These are phyloP conservation scores for Neonectria sp. DNA, from an alignment of 2,329 filamentous ascomycete species.

Conservation along the genomic window DNA sequence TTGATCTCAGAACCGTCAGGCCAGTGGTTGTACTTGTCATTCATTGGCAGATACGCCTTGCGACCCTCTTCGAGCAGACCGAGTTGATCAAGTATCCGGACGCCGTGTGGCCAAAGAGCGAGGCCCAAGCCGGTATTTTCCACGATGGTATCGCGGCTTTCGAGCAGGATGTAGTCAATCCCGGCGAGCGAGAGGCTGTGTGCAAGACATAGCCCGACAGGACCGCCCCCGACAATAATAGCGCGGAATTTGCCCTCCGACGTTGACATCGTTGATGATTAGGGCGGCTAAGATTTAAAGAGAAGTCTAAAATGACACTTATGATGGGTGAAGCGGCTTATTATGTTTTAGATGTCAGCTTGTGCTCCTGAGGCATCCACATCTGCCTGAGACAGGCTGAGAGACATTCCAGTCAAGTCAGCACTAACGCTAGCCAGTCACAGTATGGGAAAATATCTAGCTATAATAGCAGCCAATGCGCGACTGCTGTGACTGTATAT, in stretches of 20 bases:
- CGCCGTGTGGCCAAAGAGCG: slow-evolving; percentile 44
- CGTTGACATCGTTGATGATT: not conserved
- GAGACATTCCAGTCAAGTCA: not conserved
- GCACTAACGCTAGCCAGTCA: not conserved
- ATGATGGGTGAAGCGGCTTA: not conserved
- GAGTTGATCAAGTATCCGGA: slow-evolving; percentile 52
- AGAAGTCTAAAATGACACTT: slow-evolving; percentile 1
- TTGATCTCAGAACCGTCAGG: slow-evolving; percentile 18
- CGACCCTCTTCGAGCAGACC: slow-evolving; percentile 39
- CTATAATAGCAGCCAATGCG: not conserved
- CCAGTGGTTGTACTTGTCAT: slow-evolving; percentile 19
- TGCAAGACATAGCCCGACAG: slow-evolving; percentile 43
- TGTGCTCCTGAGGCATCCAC: not conserved
- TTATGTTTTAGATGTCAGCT: not conserved
- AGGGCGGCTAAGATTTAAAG: not conserved
- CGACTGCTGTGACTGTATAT: too few species aligned
- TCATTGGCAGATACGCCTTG: slow-evolving; percentile 13
- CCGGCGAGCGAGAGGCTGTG: slow-evolving; percentile 43
- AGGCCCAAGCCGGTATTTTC: slow-evolving; percentile 49
- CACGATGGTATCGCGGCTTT: slow-evolving; percentile 45
- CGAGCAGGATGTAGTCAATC: slow-evolving; percentile 54
- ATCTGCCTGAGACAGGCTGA: not conserved
- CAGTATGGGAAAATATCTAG: not conserved
- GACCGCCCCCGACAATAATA: slow-evolving; percentile 48
- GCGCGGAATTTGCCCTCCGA: slow-evolving; percentile 22